Base-by-base conservation (phyloP, 352 stramenopile genomes). In the Phytophthora tentaculata region DNA sequence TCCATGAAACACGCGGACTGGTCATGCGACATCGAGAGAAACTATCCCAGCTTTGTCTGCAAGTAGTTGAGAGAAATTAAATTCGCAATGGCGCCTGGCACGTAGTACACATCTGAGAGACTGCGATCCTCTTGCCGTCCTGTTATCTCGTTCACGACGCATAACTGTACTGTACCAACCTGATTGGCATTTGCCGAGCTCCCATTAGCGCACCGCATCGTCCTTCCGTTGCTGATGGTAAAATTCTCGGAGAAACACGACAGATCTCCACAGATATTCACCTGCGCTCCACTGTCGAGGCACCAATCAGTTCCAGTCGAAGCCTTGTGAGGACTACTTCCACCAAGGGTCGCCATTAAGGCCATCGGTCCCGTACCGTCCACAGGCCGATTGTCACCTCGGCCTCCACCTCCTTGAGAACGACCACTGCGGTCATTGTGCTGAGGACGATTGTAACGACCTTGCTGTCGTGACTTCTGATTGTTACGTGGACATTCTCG, bases 101-200 rank as follows among this genome's bases (percentile, higher is more conserved):
- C 45, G 14, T 56, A 64, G 45, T 57, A 57, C 9, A 52, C 57
- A 26, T 57, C 57, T 3, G 23, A 29, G 24, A 44, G 54, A 52
- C 26, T 22, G 13, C 47, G 45, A 2, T 48, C 20, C 22, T 64
- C 57, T 2, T 28, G 29, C 8, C 23, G 9, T 2, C 57, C 35
- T 8, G 47, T 52, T 2, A 29, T 8, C 7, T 57, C 29, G 8
- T 57, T 57, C 9, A 50, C 23, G 1, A 57, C 41, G 1, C 7
- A 28, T 1, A 64, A 20, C 17, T 57, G 10, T 6, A 64, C 47
- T n/a, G 8, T 22, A 5, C 29, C 35, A 26, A 41, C 32, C 22
- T 64, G 57, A 32, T 52, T 57, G 2, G 52, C 20, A 26, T 53
- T 48, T 26, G 14, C 43, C 7, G 43, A 49, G 43, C 43, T 24